Evolutionary conservation across 257 asterid species (phyloP), one percentile per base, ranked within the genome.

Genomic region (Prunella vulgaris): DNA sequence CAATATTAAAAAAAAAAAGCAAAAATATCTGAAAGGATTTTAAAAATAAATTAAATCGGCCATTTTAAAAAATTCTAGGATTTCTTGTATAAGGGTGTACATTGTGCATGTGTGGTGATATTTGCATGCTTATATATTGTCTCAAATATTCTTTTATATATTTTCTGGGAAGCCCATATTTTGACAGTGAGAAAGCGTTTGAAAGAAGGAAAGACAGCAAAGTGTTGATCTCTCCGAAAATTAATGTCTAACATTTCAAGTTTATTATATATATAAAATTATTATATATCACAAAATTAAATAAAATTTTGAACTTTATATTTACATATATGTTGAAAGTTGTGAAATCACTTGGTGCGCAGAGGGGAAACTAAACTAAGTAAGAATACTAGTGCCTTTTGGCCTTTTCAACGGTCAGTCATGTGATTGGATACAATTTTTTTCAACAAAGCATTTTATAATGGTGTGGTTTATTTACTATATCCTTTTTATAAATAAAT

Each of bases 181-280:
- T 53, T 64, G 77, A 73, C 80, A 70, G 69, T 35, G 66, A 49
- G 69, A 69, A 69, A 46, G 68, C 79, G 64, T 69, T 64, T 21
- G 40, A 42, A 64, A 38, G 30, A 78, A 78, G 79, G 57, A 28
- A 78, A 64, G 74, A 74, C 79, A 74, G 77, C 77, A 59, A 74
- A 64, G 17, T 51, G 30, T 70, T 65, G 71, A 60, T 64, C 58
- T 59, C 51, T 64, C 21, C 71, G 17, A 64, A 52, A 46, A 73
- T 32, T 52, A 35, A n/a, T n/a, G n/a, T 37, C 40, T 25, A n/a
- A n/a, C n/a, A 13, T 22, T 62, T 68, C 14, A 17, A 30, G 58
- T 40, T 15, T 30, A 69, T 18, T 22, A 62, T 17, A 10, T 15
- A 64, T 18, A 13, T 24, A 21, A 24, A 20, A 32, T 32, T n/a